These are phyloP conservation scores for Astraeus odoratus DNA, from an alignment of 768 basidiomycete genomes.

Conservation along the genomic window DNA sequence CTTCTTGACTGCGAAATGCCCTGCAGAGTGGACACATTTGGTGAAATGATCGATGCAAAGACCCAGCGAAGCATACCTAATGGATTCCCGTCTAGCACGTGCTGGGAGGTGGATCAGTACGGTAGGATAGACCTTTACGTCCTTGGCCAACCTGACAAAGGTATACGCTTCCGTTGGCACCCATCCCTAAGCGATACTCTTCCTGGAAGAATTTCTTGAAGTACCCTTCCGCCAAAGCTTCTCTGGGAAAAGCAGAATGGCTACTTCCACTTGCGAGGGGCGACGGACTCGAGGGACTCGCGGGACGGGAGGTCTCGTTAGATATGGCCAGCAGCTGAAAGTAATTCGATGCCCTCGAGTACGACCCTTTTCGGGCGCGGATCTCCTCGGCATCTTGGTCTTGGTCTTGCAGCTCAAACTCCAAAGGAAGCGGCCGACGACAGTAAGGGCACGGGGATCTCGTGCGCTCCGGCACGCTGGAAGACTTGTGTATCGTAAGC, in stretches of 20 bases:
- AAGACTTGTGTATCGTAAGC: conserved; percentile 49
- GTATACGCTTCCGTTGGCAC: conserved; percentile 87
- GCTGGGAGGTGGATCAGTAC: conserved; percentile 35
- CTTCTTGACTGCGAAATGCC: conserved; percentile 93
- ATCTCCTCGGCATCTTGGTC: conserved; percentile 19
- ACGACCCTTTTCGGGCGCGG: conserved; percentile 35
- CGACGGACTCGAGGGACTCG: conserved; percentile 49
- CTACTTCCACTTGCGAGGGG: conserved; percentile 14
- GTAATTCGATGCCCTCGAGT: conserved; percentile 65
- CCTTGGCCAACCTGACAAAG: conserved; percentile 63
- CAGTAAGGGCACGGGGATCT: conserved; percentile 63
- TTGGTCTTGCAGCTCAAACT: conserved; percentile 30
- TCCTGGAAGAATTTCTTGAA: conserved; percentile 91
- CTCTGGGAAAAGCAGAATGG: conserved; percentile 47
- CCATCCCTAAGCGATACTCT: conserved; percentile 86
- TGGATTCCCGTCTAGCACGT: conserved; percentile 80
- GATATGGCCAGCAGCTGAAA: conserved; percentile 71
- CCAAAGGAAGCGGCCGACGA: conserved; percentile 49
- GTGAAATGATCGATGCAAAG: conserved; percentile 1
- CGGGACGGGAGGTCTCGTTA: conserved; percentile 54
- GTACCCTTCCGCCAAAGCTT: conserved; percentile 86
- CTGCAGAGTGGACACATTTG: conserved; percentile 25
- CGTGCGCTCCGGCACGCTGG: conserved; percentile 19
- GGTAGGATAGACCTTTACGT: background rate
- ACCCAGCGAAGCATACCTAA: conserved; percentile 42